Base-by-base conservation (phyloP, 805 yeast species). In the Teunomyces aglyptinius region DNA sequence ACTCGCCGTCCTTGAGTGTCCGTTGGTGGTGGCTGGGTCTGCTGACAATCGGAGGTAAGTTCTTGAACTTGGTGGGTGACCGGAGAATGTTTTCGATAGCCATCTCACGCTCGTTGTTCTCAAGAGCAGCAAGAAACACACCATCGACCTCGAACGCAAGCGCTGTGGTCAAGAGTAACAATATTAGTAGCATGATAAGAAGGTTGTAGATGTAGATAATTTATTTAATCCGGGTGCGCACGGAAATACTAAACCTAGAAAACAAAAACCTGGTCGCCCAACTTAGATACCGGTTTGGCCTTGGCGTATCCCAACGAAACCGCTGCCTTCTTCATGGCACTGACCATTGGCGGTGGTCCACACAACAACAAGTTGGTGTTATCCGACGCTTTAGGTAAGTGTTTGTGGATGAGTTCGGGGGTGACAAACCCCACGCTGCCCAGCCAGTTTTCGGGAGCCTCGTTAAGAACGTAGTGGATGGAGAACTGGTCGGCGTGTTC, bases 261-360 rank as follows among this genome's bases (percentile, higher is more conserved):
- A 29, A 87, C 88, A 70, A 90, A 91, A 31, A 89, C 85, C 72
- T 88, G 92, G 70, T 91, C 96, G 49, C 89, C 95, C 63, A 88
- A 78, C 69, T 90, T 89, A 40, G 95, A 83, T 38, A 91, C 87
- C 4, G 96, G 94, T 68, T 82, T 86, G 42, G 96, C 89, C 77
- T 89, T 89, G 43, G 78, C 77, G 68, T 68, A 91, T 12, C 96
- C 97, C 56, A 90, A 75, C 20, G 78, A 77, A 42, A 69, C 71
- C 35, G 92, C 88, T 46, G 84, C 86, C 71, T 82, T 88, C 75
- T 89, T 91, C 65, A 88, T 78, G 49, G 91, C 85, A 49, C 87
- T 78, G 39, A 85, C 82, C 96, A 91, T 87, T 51, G 92, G 90
- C 50, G 96, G 95, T 41, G 97, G 97, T 38, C 97, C 98, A 71